These are phyloP conservation scores for Neurospora sp. DNA, from an alignment of 495 filamentous ascomycete species.

Conservation along the genomic window DNA sequence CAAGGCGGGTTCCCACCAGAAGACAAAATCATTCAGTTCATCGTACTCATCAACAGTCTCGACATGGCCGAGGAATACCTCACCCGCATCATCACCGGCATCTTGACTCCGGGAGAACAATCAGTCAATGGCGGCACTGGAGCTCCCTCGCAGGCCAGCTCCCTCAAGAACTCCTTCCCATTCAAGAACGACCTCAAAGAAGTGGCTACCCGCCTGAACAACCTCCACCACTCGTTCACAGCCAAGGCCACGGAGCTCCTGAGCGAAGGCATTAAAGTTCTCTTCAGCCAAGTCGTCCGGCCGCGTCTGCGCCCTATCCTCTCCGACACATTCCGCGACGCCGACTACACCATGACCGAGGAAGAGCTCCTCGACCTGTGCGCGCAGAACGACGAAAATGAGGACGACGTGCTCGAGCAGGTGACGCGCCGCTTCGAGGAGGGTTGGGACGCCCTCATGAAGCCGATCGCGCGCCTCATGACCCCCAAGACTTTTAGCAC, in stretches of 20 bases:
- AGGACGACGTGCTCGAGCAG: constrained; percentile 41
- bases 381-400: constrained; percentile 39
- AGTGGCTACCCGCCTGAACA: constrained; percentile 55
- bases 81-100: constrained; percentile 66
- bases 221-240: constrained; percentile 60
- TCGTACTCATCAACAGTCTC: constrained; percentile 90
- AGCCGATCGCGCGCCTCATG: constrained; percentile 75
- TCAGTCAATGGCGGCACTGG: constrained; percentile 4
- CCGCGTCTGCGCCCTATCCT: constrained; percentile 76
- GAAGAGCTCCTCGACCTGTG: constrained; percentile 42
- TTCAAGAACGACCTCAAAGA: constrained; percentile 60
- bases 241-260: constrained; percentile 72
- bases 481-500: constrained; percentile 58
- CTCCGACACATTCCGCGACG: constrained; percentile 80
- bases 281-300: constrained; percentile 83
- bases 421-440: constrained; percentile 68
- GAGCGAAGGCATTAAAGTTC: constrained; percentile 66
- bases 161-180: constrained; percentile 61
- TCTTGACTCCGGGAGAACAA: constrained; percentile 35
- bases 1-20: constrained; percentile 76
- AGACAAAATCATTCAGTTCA: constrained; percentile 70
- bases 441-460: constrained; percentile 76
- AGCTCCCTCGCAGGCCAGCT: constrained; percentile 15
- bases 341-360: constrained; percentile 59
- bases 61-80: constrained; percentile 85